These are phyloP conservation scores for Fusarium devonianum DNA, from an alignment of 2,329 filamentous ascomycete species.

Conservation along the genomic window DNA sequence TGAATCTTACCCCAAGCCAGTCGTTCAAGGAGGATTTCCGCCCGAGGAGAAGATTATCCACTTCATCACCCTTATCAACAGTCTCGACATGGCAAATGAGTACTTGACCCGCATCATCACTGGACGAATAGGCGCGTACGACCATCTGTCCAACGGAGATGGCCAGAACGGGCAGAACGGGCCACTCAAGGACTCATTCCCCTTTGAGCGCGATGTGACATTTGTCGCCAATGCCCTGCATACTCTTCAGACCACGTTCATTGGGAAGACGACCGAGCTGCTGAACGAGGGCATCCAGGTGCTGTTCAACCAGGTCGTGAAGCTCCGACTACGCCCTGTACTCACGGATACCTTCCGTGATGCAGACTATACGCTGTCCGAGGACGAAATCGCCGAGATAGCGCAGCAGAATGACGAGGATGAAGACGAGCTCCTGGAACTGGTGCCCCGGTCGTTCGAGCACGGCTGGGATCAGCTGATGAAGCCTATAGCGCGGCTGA, in stretches of 20 bases:
- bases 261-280: slow-evolving; percentile 80
- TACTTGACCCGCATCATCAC: slow-evolving; percentile 88
- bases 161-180: slow-evolving; percentile 49
- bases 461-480: slow-evolving; percentile 86
- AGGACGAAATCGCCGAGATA: slow-evolving; percentile 66
- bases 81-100: slow-evolving; percentile 88
- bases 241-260: slow-evolving; percentile 74
- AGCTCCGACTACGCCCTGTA: slow-evolving; percentile 82
- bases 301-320: slow-evolving; percentile 86
- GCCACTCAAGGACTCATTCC: slow-evolving; percentile 72
- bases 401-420: slow-evolving; percentile 62
- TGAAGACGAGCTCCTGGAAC: slow-evolving; percentile 64
- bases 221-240: slow-evolving; percentile 74
- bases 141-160: slow-evolving; percentile 48
- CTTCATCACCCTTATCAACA: slow-evolving; percentile 95
- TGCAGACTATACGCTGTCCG: slow-evolving; percentile 78
- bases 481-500: slow-evolving; percentile 81
- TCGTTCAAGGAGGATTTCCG: slow-evolving; percentile 80
- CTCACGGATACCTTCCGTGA: slow-evolving; percentile 91
- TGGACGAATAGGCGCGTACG: slow-evolving; percentile 62
- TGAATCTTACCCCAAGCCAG: slow-evolving; percentile 85
- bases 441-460: slow-evolving; percentile 82
- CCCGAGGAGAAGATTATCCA: slow-evolving; percentile 87
- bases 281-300: slow-evolving; percentile 85
- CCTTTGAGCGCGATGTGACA: slow-evolving; percentile 76